Evolutionary conservation across 495 filamentous ascomycete species (phyloP).

Genomic region (Talaromyces stipitatus): DNA sequence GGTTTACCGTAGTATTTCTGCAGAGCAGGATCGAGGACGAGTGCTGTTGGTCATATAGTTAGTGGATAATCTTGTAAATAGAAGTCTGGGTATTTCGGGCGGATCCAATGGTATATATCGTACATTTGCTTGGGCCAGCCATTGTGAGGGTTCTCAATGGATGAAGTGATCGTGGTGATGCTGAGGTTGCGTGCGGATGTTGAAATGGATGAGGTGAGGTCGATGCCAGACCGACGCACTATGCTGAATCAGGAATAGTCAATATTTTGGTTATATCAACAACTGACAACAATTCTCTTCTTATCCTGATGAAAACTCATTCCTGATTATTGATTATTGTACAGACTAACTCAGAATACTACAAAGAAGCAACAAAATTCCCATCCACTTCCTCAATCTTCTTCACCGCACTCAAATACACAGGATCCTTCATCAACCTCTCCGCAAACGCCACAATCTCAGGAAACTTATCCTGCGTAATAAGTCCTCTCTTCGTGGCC

Average conservation of each 20-base stretch:
- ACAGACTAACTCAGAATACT: no score
- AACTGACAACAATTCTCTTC: background rate
- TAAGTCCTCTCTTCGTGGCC: constrained; percentile 28
- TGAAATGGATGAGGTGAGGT: background rate
- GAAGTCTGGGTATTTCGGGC: background rate
- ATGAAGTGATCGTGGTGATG: background rate
- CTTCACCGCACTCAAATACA: constrained; percentile 50
- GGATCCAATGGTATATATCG: constrained; percentile 5
- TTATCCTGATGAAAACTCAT: background rate
- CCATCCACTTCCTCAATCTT: constrained; percentile 59
- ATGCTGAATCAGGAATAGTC: background rate
- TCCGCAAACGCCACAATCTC: constrained; percentile 56
- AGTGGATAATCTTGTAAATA: background rate
- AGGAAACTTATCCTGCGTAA: constrained; percentile 51
- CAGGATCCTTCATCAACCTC: constrained; percentile 51
- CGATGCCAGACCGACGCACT: background rate
- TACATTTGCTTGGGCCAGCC: constrained; percentile 45
- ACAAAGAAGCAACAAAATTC: constrained; percentile 24
- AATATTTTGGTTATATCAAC: background rate
- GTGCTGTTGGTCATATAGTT: constrained; percentile 24
- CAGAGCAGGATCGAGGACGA: constrained; percentile 70
- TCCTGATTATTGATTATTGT: background rate
- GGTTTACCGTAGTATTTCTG: constrained; percentile 67
- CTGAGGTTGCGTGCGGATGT: background rate
- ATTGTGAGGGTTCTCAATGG: constrained; percentile 14